Percentiles rank a stretch among this genome's conserved stretches.
Evolutionary conservation across 345 rosid species (phyloP).

Genomic region (Crucihimalaya himalaica): DNA sequence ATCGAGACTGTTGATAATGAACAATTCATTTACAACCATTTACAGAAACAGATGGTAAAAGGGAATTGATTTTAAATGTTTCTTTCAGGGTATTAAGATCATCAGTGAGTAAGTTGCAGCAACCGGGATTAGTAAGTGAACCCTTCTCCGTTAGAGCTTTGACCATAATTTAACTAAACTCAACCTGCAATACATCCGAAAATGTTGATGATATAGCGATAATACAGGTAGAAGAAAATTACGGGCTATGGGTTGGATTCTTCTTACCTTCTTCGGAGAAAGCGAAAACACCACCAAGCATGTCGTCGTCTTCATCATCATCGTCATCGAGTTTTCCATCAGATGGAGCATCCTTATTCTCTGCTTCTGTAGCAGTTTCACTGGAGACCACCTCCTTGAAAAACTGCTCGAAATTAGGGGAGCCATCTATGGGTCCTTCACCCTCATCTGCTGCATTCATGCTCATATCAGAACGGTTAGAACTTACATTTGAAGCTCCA

Average conservation of each 20-base stretch:
- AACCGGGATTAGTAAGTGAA: conserved; percentile 47
- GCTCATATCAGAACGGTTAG: conserved; percentile 66
- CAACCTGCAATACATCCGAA: conserved; percentile 17
- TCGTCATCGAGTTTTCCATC: conserved; percentile 74
- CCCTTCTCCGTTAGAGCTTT: conserved; percentile 29
- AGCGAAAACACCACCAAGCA: conserved; percentile 90
- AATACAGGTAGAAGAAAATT: not conserved
- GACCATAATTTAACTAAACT: conserved; percentile 29
- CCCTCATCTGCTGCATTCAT: conserved; percentile 57
- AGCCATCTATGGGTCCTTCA: conserved; percentile 46
- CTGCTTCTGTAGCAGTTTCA: conserved; percentile 48
- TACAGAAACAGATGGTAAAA: conserved; percentile 53
- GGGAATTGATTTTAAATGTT: conserved; percentile 37
- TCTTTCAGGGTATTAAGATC: conserved; percentile 24
- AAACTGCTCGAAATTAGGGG: conserved; percentile 67
- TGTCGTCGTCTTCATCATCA: conserved; percentile 58
- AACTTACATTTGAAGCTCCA: conserved; percentile 62
- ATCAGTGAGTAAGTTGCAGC: conserved; percentile 55
- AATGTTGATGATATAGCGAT: not conserved
- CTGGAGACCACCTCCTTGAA: conserved; percentile 61
- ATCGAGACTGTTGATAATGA: conserved; percentile 48
- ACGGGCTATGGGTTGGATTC: not conserved
- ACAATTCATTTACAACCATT: conserved; percentile 71
- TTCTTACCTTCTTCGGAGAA: conserved; percentile 90
- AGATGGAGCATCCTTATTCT: conserved; percentile 52